A percentile compares a stretch with the other conserved stretches of the same genome.
These are phyloP conservation scores for Austroboletus niveus DNA, from an alignment of 1,284 basidiomycete genomes.

Conservation along the genomic window DNA sequence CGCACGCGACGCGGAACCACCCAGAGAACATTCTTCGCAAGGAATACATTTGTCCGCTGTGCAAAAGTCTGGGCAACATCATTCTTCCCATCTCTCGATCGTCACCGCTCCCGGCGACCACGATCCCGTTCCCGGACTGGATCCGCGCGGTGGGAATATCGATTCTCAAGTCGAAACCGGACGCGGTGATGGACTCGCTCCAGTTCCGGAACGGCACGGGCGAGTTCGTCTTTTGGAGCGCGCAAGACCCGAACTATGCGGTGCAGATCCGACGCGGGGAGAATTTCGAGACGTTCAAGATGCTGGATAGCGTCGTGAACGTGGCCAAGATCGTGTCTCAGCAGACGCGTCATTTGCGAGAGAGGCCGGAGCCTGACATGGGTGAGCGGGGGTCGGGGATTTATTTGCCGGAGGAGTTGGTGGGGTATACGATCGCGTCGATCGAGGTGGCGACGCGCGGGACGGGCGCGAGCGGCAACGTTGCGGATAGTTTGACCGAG, in stretches of 20 bases:
- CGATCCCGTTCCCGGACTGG: conserved; percentile 73
- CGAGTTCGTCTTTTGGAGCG: conserved; percentile 82
- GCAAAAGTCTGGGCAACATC: conserved; percentile 95
- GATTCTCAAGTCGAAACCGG: conserved; percentile 76
- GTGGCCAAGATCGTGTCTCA: conserved; percentile 68
- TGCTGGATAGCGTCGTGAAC: conserved; percentile 76
- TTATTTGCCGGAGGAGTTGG: conserved; percentile 86
- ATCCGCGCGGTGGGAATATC: conserved; percentile 77
- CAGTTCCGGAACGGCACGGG: conserved; percentile 77
- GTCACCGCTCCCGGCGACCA: conserved; percentile 47
- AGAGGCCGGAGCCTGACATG: conserved; percentile 68
- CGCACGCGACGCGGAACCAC: conserved; percentile 91
- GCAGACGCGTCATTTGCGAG: conserved; percentile 72
- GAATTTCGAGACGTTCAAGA: conserved; percentile 61
- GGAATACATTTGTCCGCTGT: conserved; percentile 98
- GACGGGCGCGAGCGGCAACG: conserved; percentile 46
- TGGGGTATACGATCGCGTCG: conserved; percentile 86
- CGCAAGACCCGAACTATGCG: conserved; percentile 69
- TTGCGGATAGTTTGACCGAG: conserved; percentile 78
- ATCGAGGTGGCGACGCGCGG: conserved; percentile 83
- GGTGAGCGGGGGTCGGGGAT: conserved; percentile 75
- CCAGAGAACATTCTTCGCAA: conserved; percentile 91
- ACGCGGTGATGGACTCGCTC: conserved; percentile 62
- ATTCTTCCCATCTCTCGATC: conserved; percentile 78
- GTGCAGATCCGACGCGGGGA: conserved; percentile 52